Evolutionary conservation across 192 early-diverging fungal genomes (phyloP), one percentile per base, ranked within the genome.

Genomic region (Podila clonocystis): DNA sequence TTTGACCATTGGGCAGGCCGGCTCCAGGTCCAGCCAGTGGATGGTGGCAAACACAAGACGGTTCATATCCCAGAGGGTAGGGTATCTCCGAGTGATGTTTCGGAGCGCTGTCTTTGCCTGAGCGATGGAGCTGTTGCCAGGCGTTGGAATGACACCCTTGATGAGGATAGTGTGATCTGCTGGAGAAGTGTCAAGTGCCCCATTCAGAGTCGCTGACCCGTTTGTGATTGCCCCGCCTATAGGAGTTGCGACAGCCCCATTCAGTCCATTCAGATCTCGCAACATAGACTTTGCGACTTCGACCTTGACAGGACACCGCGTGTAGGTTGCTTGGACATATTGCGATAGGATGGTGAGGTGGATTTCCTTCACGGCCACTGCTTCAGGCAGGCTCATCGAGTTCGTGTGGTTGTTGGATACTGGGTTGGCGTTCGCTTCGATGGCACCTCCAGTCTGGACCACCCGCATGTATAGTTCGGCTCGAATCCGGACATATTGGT

Each of bases 11-110:
- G 61, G 34, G 28, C 57, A 50, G 9, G 70, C 65, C 12, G 77
- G 77, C 36, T 80, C 77, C 30, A 80, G n/a, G 17, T 80, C 77
- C 28, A 80, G 58, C 77, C 77, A 80, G 31, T 80, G 77, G 8
- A 80, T 67, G 30, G 70, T 80, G 22, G 71, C 65, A 64, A 80
- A 80, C 30, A 80, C 61, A 17, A 80, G 62, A 52, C 67, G 59
- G 41, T 80, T 80, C 70, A 73, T 73, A 31, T 80, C 70, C 77
- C 77, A 80, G 2, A 69, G 34, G 0, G 38, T 69, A 6, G 77
- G 62, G 36, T 80, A 72, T 36, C 67, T 61, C 28, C 70, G 29
- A 2, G 58, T 64, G 5, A 73, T 80, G 38, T 38, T 73, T 59
- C 58, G 34, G 26, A 80, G 70, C 26, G 72, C 70, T 29, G 58